Evolutionary conservation across 2,329 filamentous ascomycete genomes (phyloP), one percentile per base, ranked within the genome.

Genomic region (Aspergillus sp.): DNA sequence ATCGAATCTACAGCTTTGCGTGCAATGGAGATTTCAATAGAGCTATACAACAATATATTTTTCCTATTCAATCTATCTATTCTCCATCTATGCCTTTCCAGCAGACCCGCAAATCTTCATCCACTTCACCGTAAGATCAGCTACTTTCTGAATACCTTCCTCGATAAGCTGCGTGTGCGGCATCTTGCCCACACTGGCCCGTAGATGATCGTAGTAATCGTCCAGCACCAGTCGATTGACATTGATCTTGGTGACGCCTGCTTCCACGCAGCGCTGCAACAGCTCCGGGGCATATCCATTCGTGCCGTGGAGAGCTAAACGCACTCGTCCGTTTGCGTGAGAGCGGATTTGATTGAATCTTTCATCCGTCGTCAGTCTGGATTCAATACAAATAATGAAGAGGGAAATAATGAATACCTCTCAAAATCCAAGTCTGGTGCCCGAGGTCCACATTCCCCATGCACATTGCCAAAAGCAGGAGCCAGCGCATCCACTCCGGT

Each of bases 351-450:
- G 60, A 8, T 66, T 60, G 33, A 78, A 46, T 26, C 49, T 50
- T 13, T 3, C 3, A 4, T 19, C 19, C 4, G 2, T 19, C 19
- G 19, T 19, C 19, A 19, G 19, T 19, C 19, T 4, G 2, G 19
- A 19, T 19, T 4, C 19, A 19, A 19, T 19, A 19, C 2, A 19
- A 19, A 4, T 19, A 19, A 19, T 19, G 2, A 19, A 19, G 30
- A 32, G 31, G 31, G 31, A 32, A 32, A 32, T 8, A n/a, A 3
- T 12, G 33, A 40, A 29, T n/a, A 59, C 48, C 72, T 61, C n/a
- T 71, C 74, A 53, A 76, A 82, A 50, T 83, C 80, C 12, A 83
- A 64, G 54, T 73, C 69, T 10, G 79, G 75, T 0, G 82, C 82
- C 32, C 76, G 67, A 1, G 77, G 73, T 7, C 45, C 41, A 31